Conservation (phyloP, 305 asterid genomes). For the Solanum hybrid region DNA sequence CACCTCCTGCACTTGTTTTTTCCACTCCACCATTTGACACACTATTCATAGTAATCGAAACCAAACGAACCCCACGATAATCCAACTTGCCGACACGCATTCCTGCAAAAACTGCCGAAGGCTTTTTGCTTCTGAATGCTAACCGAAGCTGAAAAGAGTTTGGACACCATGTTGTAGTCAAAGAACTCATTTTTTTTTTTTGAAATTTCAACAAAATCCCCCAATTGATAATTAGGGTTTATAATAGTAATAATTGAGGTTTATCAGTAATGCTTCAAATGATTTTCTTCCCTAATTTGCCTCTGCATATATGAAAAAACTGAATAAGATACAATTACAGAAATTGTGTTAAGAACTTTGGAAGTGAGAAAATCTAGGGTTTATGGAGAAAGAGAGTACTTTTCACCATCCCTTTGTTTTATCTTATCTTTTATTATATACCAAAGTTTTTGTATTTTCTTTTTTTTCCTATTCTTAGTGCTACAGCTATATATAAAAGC, state of each 20-base stretch:
- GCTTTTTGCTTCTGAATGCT: conserved; percentile 42
- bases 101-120: conserved; percentile 20
- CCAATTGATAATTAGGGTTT: conserved; percentile 2
- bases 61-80: conserved; percentile 26
- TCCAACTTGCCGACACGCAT: conserved; percentile 31
- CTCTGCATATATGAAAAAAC: background rate
- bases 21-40: conserved; percentile 39
- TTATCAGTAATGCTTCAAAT: background rate
- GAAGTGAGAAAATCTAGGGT: conserved; percentile 11
- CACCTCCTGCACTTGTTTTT: conserved; percentile 29
- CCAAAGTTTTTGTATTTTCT: background rate
- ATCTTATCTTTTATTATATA: background rate
- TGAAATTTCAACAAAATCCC: background rate
- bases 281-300: background rate
- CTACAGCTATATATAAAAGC: background rate
- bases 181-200: conserved; percentile 37
- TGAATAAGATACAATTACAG: background rate
- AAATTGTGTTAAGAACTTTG: background rate
- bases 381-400: background rate
- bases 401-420: background rate
- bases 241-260: background rate
- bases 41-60: conserved; percentile 24
- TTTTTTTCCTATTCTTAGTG: background rate
- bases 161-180: conserved; percentile 59
- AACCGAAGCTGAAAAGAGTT: conserved; percentile 80